Evolutionary conservation across 192 early-diverging fungal genomes (phyloP).

Genomic region (Backusella tuberculispora): DNA sequence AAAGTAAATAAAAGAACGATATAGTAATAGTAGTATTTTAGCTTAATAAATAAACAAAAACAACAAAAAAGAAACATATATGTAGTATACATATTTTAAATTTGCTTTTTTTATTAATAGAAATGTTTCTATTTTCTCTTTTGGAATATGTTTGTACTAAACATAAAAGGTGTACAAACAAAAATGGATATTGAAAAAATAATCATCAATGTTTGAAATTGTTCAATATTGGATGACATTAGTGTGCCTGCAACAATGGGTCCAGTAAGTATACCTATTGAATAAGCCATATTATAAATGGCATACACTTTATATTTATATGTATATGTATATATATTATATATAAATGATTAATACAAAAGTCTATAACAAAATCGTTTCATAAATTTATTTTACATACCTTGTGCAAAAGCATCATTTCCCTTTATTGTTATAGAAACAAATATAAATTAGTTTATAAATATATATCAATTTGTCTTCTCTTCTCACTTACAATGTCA

Average conservation of each 20-base stretch:
- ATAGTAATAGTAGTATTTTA: too few relatives aligned
- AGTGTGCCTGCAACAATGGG: background rate
- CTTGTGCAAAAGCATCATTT: background rate
- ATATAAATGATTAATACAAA: too few relatives aligned
- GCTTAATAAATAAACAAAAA: background rate
- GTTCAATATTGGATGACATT: background rate
- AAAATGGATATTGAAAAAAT: background rate
- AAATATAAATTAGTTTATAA: background rate
- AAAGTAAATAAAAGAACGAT: background rate
- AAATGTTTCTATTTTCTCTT: background rate
- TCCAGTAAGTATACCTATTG: background rate
- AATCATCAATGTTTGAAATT: slow-evolving; percentile 4
- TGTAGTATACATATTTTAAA: background rate
- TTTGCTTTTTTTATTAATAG: background rate
- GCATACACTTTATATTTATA: slow-evolving; percentile 8
- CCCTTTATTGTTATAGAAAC: background rate
- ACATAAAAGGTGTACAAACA: background rate
- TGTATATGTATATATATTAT: too few relatives aligned
- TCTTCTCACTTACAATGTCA: slow-evolving; percentile 62
- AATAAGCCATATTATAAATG: background rate
- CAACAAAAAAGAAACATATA: background rate
- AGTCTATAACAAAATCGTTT: too few relatives aligned
- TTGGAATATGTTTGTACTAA: background rate
- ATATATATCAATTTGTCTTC: background rate
- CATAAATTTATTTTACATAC: background rate